Conservation (phyloP, 2,329 filamentous ascomycete genomes). For the Phaeosphaeriaceae sp. region DNA sequence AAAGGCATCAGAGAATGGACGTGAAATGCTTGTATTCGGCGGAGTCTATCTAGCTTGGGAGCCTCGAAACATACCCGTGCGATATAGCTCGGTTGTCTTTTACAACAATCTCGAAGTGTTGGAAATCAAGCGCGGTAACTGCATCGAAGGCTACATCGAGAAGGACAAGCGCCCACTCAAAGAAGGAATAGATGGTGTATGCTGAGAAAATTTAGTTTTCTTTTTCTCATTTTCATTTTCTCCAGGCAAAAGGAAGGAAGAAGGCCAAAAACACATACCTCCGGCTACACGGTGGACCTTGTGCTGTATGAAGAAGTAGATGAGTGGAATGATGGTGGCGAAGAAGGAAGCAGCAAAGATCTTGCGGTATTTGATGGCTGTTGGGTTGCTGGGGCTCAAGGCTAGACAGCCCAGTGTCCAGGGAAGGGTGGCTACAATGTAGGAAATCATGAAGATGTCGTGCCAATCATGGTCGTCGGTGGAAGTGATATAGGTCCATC, state of each 20-base stretch:
- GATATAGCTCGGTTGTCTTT: constrained; percentile 87
- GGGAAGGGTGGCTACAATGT: constrained; percentile 89
- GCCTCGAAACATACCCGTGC: constrained; percentile 98
- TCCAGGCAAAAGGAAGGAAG: no score
- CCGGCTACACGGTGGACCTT: constrained; percentile 93
- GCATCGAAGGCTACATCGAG: constrained; percentile 97
- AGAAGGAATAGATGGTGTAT: constrained; percentile 97
- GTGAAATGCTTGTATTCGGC: constrained; percentile 45
- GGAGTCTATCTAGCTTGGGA: constrained; percentile 77
- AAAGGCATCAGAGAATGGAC: constrained; percentile 45
- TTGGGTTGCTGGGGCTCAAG: constrained; percentile 82
- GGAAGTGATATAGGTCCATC: constrained; percentile 98
- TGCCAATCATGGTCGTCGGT: constrained; percentile 99
- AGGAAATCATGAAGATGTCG: constrained; percentile 99
- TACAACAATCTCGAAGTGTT: constrained; percentile 83
- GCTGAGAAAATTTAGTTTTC: constrained; percentile 63
- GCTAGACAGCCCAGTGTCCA: constrained; percentile 93
- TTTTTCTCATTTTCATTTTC: no score
- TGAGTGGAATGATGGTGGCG: constrained; percentile 82
- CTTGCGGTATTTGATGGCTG: constrained; percentile 87
- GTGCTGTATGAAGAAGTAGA: constrained; percentile 99
- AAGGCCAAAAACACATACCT: constrained; percentile 65
- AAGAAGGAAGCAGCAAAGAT: constrained; percentile 85
- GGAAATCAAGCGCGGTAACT: constrained; percentile 90
- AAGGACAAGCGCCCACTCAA: constrained; percentile 94